phyloP scores from a whole-genome alignment of 2,329 filamentous ascomycete genomes.

The Immersiporthe knoxdaviesiana region DNA sequence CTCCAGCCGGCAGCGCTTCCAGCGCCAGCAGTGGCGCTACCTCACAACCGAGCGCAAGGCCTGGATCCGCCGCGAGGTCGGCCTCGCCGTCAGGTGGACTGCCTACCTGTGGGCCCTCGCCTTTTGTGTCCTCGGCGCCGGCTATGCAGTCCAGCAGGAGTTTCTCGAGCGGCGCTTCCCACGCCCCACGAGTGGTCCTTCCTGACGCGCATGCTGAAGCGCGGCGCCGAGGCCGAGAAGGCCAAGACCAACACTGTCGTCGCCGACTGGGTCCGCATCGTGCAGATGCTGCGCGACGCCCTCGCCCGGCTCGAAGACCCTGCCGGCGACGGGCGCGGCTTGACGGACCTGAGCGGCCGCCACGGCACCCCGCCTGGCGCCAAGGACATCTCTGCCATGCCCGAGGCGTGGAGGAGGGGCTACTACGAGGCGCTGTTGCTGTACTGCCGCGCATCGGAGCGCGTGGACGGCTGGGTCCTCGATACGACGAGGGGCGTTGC shows the following conservation, averaged over 20 bases:
- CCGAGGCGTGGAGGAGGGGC: constrained; percentile 81
- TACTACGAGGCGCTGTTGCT: constrained; percentile 85
- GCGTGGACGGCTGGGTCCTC: constrained; percentile 77
- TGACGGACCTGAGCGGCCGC: constrained; percentile 57
- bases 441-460: constrained; percentile 75
- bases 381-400: constrained; percentile 73
- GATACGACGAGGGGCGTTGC: constrained; percentile 69
- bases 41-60: constrained; percentile 77
- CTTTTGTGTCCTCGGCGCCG: constrained; percentile 61
- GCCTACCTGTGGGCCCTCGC: constrained; percentile 67
- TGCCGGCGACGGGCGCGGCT: constrained; percentile 66
- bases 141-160: constrained; percentile 73
- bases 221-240: constrained; percentile 65
- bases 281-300: constrained; percentile 61
- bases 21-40: constrained; percentile 63
- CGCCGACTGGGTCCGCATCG: constrained; percentile 71
- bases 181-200: constrained; percentile 83
- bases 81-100: constrained; percentile 69
- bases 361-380: constrained; percentile 51
- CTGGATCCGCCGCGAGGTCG: constrained; percentile 72
- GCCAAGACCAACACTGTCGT: constrained; percentile 58
- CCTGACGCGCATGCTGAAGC: constrained; percentile 68
- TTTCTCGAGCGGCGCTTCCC: constrained; percentile 72
- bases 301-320: constrained; percentile 72
- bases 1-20: constrained; percentile 36